These are phyloP conservation scores for Thielaviopsis musarum DNA, from an alignment of 2,329 filamentous ascomycete genomes.

Conservation along the genomic window DNA sequence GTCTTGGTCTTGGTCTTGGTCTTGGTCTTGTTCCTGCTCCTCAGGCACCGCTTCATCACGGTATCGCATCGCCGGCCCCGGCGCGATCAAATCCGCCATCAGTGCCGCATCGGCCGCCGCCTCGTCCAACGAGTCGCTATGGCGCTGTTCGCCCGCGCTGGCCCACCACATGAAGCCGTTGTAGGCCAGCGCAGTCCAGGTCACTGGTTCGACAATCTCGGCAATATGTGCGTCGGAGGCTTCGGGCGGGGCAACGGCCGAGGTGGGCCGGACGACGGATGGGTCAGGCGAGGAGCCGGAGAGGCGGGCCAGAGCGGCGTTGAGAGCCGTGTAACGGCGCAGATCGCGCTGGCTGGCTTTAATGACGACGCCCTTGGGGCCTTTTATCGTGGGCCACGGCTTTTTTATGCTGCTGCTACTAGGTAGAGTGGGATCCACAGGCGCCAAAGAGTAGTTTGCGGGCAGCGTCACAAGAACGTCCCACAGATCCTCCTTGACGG, in stretches of 20 bases:
- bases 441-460: conserved; percentile 30
- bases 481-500: conserved; percentile 72
- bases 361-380: conserved; percentile 43
- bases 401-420: conserved; percentile 23
- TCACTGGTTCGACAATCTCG: conserved; percentile 42
- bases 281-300: conserved; percentile 12
- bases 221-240: conserved; percentile 32
- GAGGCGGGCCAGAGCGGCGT: conserved; percentile 40
- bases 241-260: conserved; percentile 5
- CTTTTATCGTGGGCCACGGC: conserved; percentile 62
- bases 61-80: conserved; percentile 16
- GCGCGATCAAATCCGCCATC: conserved; percentile 31
- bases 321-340: conserved; percentile 57
- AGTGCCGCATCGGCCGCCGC: conserved; percentile 36
- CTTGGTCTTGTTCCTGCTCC: not conserved
- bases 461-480: conserved; percentile 80
- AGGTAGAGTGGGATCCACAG: not conserved
- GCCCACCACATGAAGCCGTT: conserved; percentile 84
- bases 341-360: conserved; percentile 85
- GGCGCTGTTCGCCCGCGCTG: conserved; percentile 56
- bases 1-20: not conserved
- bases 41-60: not conserved
- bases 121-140: conserved; percentile 43
- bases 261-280: not conserved
- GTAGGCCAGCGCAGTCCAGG: conserved; percentile 62